Evolutionary conservation across 73 alveolate species (phyloP), one percentile per base, ranked within the genome.

Genomic region (Breviolum minutum): DNA sequence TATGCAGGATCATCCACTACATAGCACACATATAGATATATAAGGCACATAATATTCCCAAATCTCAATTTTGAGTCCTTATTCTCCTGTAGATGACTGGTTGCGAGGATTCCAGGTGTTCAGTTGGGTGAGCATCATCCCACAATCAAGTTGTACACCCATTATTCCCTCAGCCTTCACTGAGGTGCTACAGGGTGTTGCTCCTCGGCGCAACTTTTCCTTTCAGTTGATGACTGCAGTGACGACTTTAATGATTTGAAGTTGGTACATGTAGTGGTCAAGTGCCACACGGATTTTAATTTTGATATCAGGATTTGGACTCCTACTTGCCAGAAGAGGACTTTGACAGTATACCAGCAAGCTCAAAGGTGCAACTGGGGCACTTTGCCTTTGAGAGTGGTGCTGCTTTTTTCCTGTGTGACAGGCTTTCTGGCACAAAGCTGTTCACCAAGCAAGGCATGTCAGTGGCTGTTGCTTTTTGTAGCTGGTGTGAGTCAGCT

Each of bases 361-460:
- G 69, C 71, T 54, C 87, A n/a, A 40, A 90, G 87, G 95, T 62
- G 61, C 40, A 66, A 12, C 64, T 24, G 24, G 54, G 54, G 54
- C 54, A 40, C 3, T 40, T 40, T 40, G n/a, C n/a, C 54, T 40
- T 40, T 40, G 5, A 40, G 54, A 68, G 77, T 17, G 24, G 77
- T 17, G 10, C 20, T 8, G 12, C 30, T 64, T 48, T 5, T 27
- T 7, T 3, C 5, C 20, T 40, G 22, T 2, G 6, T 54, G 16
- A 26, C 86, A 89, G 95, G 96, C 40, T 54, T 90, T 90, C 66
- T 90, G 96, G 96, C 96, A 77, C 29, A n/a, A 90, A 71, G 96
- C 96, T 26, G 96, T 90, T 7, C 32, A 69, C 20, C 87, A 71
- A n/a, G 40, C 96, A 32, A 89, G 95, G 95, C 86, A 19, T 54